phyloP scores from a whole-genome alignment of 2,329 filamentous ascomycete species.

The Trichoderma sp. region DNA sequence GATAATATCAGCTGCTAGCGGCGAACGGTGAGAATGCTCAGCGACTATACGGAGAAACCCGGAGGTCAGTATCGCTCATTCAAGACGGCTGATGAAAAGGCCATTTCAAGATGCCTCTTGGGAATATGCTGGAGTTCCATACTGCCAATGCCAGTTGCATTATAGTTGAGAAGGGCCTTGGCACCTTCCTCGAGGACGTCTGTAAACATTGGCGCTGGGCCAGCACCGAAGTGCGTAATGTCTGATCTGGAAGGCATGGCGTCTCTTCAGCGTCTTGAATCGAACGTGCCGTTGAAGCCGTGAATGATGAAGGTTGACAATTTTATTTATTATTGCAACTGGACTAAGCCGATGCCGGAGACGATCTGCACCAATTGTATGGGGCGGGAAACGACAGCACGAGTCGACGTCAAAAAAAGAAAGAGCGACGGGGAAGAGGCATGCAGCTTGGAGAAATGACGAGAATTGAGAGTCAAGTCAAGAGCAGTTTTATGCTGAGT shows the following conservation, averaged over 20 bases:
- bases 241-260: background rate
- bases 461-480: too few relatives aligned
- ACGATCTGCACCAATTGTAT: too few relatives aligned
- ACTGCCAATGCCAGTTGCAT: conserved; percentile 24
- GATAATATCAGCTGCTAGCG: conserved; percentile 73
- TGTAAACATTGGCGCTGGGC: background rate
- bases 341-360: too few relatives aligned
- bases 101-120: background rate
- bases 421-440: too few relatives aligned
- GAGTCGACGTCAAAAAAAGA: too few relatives aligned
- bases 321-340: too few relatives aligned
- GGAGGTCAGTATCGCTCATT: background rate
- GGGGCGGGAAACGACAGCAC: too few relatives aligned
- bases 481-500: too few relatives aligned
- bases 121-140: background rate
- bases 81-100: background rate
- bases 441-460: too few relatives aligned
- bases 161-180: background rate
- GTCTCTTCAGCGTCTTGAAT: too few relatives aligned
- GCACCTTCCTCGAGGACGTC: background rate
- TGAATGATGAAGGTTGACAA: too few relatives aligned
- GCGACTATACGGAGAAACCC: conserved; percentile 39
- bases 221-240: background rate
- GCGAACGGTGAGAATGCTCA: conserved; percentile 86
- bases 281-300: too few relatives aligned